These are phyloP conservation scores for Lophiotrema nucula DNA, from an alignment of 495 filamentous ascomycete species.

Conservation along the genomic window DNA sequence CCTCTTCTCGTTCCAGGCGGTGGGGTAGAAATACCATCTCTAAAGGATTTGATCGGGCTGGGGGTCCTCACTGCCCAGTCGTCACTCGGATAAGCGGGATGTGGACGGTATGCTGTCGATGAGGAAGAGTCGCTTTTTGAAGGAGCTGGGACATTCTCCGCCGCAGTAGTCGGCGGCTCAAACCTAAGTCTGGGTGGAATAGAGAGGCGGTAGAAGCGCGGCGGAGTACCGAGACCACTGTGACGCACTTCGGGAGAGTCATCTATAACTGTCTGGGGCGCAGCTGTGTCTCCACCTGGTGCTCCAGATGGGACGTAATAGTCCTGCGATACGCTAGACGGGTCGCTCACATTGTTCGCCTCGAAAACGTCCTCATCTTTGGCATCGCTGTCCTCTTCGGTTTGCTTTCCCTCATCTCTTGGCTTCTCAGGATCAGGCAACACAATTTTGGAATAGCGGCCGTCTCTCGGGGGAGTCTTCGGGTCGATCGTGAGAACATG, in stretches of 20 bases:
- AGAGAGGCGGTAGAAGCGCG: conserved; percentile 16
- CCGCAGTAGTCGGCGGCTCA: not conserved
- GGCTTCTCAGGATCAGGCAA: not conserved
- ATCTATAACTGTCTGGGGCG: not conserved
- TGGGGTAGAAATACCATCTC: conserved; percentile 23
- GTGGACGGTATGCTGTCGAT: conserved; percentile 8
- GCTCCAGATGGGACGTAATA: conserved; percentile 10
- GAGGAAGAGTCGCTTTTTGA: conserved; percentile 10
- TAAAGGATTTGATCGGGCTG: conserved; percentile 28
- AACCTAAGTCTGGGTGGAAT: conserved; percentile 23
- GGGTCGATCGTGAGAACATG: no score
- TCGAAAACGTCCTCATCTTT: not conserved
- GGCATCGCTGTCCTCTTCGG: not conserved
- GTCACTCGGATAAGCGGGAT: conserved; percentile 16
- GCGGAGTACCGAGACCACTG: conserved; percentile 12
- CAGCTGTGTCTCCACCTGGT: not conserved
- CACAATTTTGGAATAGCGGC: no score
- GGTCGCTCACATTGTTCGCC: not conserved
- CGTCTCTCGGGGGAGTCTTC: no score
- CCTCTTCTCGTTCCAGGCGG: conserved; percentile 9
- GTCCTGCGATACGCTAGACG: not conserved
- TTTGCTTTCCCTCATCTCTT: not conserved
- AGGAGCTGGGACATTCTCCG: not conserved
- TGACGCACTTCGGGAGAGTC: not conserved
- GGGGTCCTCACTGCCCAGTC: conserved; percentile 28